Conservation (phyloP, 2,329 filamentous ascomycete species). For the Microsporum audouinii region DNA sequence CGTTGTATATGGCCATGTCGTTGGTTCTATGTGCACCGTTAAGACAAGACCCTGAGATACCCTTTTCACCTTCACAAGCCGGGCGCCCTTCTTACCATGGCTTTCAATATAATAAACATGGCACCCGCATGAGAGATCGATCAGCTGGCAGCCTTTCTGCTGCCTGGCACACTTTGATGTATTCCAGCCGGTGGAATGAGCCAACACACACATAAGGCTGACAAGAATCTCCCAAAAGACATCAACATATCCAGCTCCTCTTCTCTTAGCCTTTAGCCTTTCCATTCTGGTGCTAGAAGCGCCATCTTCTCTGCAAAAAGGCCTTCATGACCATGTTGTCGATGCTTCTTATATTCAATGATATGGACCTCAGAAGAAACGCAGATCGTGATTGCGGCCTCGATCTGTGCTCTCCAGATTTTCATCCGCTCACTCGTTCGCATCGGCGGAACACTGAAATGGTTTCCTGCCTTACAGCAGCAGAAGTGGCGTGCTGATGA, state of each 20-base stretch:
- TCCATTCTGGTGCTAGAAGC: not conserved
- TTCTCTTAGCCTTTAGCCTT: not conserved
- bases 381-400: slow-evolving; percentile 12
- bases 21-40: not conserved
- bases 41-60: not conserved
- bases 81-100: not conserved
- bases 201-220: not conserved
- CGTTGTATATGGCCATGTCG: not conserved
- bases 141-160: not conserved
- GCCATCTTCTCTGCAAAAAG: not conserved
- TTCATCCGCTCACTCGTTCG: slow-evolving; percentile 12
- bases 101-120: too few species aligned
- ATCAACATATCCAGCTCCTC: not conserved
- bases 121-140: not conserved
- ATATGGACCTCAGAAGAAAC: slow-evolving; percentile 14
- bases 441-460: slow-evolving; percentile 9
- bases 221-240: not conserved
- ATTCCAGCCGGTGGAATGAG: not conserved
- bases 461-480: slow-evolving; percentile 9
- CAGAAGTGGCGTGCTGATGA: slow-evolving; percentile 14
- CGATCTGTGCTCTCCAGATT: slow-evolving; percentile 10
- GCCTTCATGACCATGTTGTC: not conserved
- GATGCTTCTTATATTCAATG: slow-evolving; percentile 10
- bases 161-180: not conserved
- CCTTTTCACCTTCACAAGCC: not conserved